phyloP scores from a whole-genome alignment of 352 stramenopile genomes.

The Phytophthora pisi region DNA sequence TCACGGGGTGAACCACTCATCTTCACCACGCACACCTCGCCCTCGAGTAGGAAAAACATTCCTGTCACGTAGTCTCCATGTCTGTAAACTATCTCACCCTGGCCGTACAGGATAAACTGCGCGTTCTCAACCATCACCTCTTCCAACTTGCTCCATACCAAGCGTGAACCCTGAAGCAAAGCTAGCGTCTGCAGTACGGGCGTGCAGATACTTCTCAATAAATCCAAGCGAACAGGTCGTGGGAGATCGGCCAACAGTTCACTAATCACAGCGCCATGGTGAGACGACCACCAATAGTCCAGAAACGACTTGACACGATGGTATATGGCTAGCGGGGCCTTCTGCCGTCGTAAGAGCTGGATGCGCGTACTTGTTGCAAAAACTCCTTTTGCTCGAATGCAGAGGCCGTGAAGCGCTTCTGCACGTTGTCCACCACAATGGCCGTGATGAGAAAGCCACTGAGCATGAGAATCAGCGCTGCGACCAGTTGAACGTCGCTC shows the following conservation, averaged over 20 bases:
- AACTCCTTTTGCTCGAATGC: conserved; percentile 64
- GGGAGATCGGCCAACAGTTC: conserved; percentile 57
- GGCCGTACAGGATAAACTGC: conserved; percentile 57
- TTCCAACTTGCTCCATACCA: conserved; percentile 37
- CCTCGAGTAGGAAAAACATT: conserved; percentile 61
- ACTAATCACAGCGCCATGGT: conserved; percentile 51
- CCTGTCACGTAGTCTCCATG: conserved; percentile 55
- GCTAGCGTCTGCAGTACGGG: conserved; percentile 49
- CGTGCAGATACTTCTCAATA: conserved; percentile 46
- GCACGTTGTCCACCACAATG: conserved; percentile 51
- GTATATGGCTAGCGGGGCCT: conserved; percentile 45
- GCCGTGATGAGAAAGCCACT: conserved; percentile 43
- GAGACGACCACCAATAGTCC: conserved; percentile 67
- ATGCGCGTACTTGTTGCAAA: conserved; percentile 48
- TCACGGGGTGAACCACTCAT: conserved; percentile 23
- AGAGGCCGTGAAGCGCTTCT: conserved; percentile 55
- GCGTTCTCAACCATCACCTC: conserved; percentile 47
- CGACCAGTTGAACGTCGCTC: conserved; percentile 36
- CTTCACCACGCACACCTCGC: conserved; percentile 47
- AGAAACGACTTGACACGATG: conserved; percentile 59
- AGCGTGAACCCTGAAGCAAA: conserved; percentile 32
- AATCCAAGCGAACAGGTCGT: conserved; percentile 44
- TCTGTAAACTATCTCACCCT: conserved; percentile 55
- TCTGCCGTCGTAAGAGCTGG: conserved; percentile 55
- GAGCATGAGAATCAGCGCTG: conserved; percentile 51